These are phyloP conservation scores for Alloascoidea africana DNA, from an alignment of 805 yeast species.

Conservation along the genomic window DNA sequence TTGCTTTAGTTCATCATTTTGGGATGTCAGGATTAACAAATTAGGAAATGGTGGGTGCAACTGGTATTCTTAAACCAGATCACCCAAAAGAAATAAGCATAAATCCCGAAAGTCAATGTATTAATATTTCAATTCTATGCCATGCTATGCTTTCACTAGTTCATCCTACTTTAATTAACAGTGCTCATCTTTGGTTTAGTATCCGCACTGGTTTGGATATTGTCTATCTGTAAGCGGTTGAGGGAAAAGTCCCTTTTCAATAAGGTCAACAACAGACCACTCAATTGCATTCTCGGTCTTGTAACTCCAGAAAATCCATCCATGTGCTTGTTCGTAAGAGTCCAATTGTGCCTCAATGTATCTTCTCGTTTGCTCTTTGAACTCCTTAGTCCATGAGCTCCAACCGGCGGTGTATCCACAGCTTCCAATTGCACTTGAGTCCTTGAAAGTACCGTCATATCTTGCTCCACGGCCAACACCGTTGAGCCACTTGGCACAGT, in stretches of 20 bases:
- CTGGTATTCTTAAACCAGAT: no score
- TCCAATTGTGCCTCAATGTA: conserved; percentile 86
- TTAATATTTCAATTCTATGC: no score
- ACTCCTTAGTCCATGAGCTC: conserved; percentile 41
- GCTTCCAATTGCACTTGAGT: conserved; percentile 33
- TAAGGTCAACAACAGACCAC: conserved; percentile 66
- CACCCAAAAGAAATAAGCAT: no score
- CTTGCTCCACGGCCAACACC: conserved; percentile 79
- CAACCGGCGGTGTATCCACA: conserved; percentile 39
- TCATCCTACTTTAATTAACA: no score
- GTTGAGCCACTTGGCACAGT: conserved; percentile 79
- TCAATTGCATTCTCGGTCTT: conserved; percentile 74
- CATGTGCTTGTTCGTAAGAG: conserved; percentile 56
- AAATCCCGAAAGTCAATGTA: no score
- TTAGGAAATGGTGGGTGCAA: no score
- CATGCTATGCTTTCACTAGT: no score
- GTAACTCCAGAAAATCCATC: conserved; percentile 94
- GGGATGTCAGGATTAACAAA: no score
- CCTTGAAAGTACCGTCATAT: conserved; percentile 48
- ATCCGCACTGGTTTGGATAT: conserved; percentile 54
- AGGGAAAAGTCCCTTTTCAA: conserved; percentile 54
- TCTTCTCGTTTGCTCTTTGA: conserved; percentile 42
- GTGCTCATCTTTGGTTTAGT: no score
- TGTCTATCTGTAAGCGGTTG: conserved; percentile 58
- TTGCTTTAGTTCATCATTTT: no score